phyloP scores from a whole-genome alignment of 169 alveolate genomes.

The Neospora caninum region DNA sequence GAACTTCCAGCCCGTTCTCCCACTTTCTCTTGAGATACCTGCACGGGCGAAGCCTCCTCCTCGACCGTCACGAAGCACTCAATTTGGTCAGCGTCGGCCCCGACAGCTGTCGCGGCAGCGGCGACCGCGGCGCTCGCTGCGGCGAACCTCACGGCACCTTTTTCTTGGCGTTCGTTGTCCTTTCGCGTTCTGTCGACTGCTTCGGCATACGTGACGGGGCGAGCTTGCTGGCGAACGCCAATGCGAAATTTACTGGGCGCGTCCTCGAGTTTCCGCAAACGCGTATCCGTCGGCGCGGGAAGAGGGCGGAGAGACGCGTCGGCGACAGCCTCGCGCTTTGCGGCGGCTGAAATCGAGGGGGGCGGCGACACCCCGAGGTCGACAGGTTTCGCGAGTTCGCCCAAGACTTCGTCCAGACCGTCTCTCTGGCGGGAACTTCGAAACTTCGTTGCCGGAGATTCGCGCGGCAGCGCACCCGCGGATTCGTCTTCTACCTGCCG shows the following conservation, averaged over 20 bases:
- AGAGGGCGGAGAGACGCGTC: neutral
- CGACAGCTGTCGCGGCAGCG: conserved; percentile 16
- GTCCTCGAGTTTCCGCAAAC: neutral
- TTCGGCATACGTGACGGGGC: neutral
- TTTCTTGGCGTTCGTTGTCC: neutral
- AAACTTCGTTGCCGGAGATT: neutral
- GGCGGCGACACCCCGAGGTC: neutral
- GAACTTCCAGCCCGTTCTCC: neutral
- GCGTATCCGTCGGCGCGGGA: neutral
- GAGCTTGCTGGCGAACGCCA: neutral
- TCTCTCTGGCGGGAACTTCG: neutral
- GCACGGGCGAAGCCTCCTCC: neutral
- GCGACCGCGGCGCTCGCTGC: conserved; percentile 30
- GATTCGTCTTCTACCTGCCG: neutral
- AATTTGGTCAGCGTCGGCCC: neutral
- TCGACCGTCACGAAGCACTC: neutral
- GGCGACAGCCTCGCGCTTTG: neutral
- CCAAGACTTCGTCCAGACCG: neutral
- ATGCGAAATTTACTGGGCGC: neutral
- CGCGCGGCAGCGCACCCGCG: neutral
- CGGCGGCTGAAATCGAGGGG: neutral
- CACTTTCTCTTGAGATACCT: neutral
- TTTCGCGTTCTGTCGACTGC: neutral
- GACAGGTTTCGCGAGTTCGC: neutral
- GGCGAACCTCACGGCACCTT: neutral